These are phyloP conservation scores for Choanephora cucurbitarum DNA, from an alignment of 371 early-diverging fungal genomes.

Conservation along the genomic window DNA sequence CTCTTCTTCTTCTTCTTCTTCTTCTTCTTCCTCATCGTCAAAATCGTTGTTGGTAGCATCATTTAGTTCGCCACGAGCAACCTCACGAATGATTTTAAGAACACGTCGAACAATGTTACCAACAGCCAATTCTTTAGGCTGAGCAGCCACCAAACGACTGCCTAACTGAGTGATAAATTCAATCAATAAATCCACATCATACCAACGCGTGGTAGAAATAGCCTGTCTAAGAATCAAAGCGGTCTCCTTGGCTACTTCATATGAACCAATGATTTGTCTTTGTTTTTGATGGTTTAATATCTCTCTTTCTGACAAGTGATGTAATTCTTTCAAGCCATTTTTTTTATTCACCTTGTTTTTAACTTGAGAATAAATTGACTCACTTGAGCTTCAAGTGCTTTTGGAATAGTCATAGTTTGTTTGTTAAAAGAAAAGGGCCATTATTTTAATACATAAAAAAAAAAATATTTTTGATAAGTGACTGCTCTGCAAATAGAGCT, in stretches of 20 bases:
- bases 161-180: slow-evolving; percentile 71
- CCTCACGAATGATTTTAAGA: slow-evolving; percentile 82
- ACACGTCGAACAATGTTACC: slow-evolving; percentile 87
- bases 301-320: no score
- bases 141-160: slow-evolving; percentile 70
- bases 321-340: no score
- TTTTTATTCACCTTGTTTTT: slow-evolving; percentile 54
- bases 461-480: background rate
- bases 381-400: slow-evolving; percentile 43
- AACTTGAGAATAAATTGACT: slow-evolving; percentile 57
- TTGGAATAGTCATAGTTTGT: slow-evolving; percentile 26
- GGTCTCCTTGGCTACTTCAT: slow-evolving; percentile 78
- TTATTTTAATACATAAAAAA: background rate
- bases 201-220: slow-evolving; percentile 77
- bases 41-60: background rate
- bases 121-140: slow-evolving; percentile 88
- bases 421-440: background rate
- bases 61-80: slow-evolving; percentile 51
- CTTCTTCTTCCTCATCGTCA: slow-evolving; percentile 11
- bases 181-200: slow-evolving; percentile 60
- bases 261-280: slow-evolving; percentile 80
- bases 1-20: slow-evolving; percentile 25
- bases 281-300: background rate
- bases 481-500: no score
- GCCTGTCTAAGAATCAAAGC: slow-evolving; percentile 78